These are phyloP conservation scores for Talaromyces sp. DNA, from an alignment of 2,329 filamentous ascomycete species.

Conservation along the genomic window DNA sequence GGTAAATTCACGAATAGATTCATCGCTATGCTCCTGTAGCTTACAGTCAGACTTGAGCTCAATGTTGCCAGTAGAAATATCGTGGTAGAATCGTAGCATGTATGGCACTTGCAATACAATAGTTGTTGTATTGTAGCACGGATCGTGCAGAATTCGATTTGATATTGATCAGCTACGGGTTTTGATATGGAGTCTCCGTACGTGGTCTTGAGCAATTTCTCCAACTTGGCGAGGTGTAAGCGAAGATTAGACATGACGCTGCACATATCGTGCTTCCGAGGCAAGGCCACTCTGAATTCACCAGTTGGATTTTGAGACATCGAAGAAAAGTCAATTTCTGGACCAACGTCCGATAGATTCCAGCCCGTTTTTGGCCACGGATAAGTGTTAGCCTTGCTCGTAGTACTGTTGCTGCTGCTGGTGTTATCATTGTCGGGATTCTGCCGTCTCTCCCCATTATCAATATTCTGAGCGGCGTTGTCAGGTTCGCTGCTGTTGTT, in stretches of 20 bases:
- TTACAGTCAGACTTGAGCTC: not conserved
- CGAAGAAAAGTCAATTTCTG: not conserved
- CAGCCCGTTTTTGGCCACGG: not conserved
- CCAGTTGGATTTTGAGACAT: not conserved
- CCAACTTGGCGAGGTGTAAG: not conserved
- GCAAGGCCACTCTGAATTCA: not conserved
- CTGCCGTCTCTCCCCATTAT: not conserved
- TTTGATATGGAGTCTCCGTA: not conserved
- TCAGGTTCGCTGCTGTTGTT: not conserved
- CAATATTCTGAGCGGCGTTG: not conserved
- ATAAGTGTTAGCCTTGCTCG: not conserved
- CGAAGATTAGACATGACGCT: not conserved
- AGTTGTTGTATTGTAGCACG: not conserved
- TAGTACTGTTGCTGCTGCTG: not conserved
- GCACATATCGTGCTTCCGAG: not conserved
- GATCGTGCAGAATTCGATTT: not conserved
- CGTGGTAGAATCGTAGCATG: not conserved
- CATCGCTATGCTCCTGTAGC: not conserved
- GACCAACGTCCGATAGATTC: not conserved
- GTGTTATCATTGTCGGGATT: not conserved
- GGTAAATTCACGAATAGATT: not conserved
- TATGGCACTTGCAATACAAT: not conserved
- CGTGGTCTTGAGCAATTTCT: not conserved
- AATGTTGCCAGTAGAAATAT: not conserved
- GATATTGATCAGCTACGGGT: not conserved